Conservation (phyloP, 345 rosid species). For the Citrus inodora region DNA sequence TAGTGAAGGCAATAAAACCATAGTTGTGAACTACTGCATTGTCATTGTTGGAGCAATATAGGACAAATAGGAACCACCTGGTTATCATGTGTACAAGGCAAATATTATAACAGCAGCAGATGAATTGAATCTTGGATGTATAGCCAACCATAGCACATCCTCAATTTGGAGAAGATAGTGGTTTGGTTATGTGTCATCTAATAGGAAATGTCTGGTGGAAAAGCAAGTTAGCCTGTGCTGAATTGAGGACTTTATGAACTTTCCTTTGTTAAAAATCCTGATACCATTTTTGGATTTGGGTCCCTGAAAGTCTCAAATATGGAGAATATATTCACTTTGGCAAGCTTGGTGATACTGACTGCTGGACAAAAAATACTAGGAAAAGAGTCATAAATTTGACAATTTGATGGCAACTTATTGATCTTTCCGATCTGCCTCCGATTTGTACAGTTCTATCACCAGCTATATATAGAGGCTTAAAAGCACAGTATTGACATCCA, state of each 20-base stretch:
- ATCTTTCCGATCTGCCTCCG: not conserved
- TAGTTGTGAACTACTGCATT: too few species aligned
- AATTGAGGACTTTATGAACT: not conserved
- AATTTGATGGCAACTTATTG: not conserved
- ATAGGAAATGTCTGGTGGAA: not conserved
- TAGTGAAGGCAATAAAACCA: too few species aligned
- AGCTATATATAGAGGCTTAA: too few species aligned
- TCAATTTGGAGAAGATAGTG: not conserved
- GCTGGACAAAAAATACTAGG: not conserved
- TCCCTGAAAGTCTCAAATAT: not conserved
- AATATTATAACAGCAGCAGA: not conserved
- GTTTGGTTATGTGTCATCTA: not conserved
- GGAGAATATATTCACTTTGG: not conserved
- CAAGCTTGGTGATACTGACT: not conserved
- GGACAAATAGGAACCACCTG: not conserved
- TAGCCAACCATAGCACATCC: not conserved
- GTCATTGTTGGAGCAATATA: not conserved
- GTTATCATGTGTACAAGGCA: not conserved
- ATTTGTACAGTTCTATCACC: not conserved
- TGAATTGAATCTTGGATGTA: not conserved
- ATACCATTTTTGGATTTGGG: not conserved
- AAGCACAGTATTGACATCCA: not conserved
- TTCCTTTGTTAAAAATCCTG: not conserved
- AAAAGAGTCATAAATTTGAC: not conserved
- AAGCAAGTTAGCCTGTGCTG: not conserved